A percentile compares a stretch with the other conserved stretches of the same genome.
Conservation (phyloP, 768 basidiomycete genomes). For the Termitomyces sp. region DNA sequence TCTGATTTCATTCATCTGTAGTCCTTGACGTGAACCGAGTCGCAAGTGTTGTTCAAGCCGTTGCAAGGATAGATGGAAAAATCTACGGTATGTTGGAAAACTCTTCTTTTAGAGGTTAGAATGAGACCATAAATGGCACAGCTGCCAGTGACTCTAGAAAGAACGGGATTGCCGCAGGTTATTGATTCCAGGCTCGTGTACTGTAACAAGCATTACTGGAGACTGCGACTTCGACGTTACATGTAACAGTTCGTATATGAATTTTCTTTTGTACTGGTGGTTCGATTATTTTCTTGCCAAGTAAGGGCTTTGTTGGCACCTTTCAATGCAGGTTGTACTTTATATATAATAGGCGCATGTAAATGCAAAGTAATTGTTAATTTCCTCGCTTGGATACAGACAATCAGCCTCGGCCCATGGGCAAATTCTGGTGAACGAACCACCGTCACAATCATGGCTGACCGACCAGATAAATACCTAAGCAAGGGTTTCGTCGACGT, state of each 20-base stretch:
- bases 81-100: slow-evolving; percentile 52
- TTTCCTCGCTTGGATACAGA: not conserved
- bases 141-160: slow-evolving; percentile 91
- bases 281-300: not conserved
- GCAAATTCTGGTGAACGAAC: not conserved
- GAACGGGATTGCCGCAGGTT: slow-evolving; percentile 87
- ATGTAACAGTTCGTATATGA: not conserved
- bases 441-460: too few species aligned
- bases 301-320: not conserved
- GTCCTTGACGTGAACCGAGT: slow-evolving; percentile 66
- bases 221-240: not conserved
- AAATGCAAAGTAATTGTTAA: not conserved
- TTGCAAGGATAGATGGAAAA: slow-evolving; percentile 42
- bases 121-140: slow-evolving; percentile 17
- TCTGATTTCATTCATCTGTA: slow-evolving; percentile 16
- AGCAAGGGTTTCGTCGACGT: not conserved
- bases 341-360: not conserved
- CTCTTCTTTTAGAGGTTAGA: slow-evolving; percentile 1
- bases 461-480: not conserved
- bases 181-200: slow-evolving; percentile 33
- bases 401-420: not conserved
- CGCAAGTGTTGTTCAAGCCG: slow-evolving; percentile 70
- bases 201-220: not conserved
- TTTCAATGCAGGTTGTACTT: not conserved
- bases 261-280: not conserved